A percentile compares a stretch with the other conserved stretches of the same genome.
Evolutionary conservation across 2,329 filamentous ascomycete species (phyloP).

Genomic region (Pseudopyrenochaeta lycopersici): DNA sequence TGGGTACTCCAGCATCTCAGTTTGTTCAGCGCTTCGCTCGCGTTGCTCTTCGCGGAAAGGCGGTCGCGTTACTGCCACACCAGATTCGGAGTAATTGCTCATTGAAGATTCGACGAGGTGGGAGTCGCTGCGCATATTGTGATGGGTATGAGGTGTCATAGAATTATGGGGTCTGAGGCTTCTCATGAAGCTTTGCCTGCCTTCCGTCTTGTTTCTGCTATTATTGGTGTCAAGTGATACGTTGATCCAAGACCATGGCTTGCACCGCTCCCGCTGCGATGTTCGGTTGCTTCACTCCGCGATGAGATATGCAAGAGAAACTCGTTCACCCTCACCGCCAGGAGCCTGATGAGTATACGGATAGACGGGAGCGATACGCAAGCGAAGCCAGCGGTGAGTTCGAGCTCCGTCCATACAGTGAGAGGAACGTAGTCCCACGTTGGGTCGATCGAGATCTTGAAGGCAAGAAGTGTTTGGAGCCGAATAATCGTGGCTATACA

Average conservation of each 20-base stretch:
- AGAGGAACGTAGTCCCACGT: slow-evolving; percentile 38
- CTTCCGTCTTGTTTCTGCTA: neutral
- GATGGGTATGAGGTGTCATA: no score
- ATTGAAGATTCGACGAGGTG: slow-evolving; percentile 11
- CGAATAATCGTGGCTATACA: slow-evolving; percentile 39
- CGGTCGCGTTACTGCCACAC: slow-evolving; percentile 11
- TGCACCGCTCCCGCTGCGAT: slow-evolving; percentile 12
- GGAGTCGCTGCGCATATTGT: slow-evolving; percentile 6
- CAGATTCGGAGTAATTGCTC: slow-evolving; percentile 18
- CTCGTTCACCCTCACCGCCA: slow-evolving; percentile 17
- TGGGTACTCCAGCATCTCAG: no score
- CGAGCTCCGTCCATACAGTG: slow-evolving; percentile 36
- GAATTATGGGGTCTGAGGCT: slow-evolving; percentile 13
- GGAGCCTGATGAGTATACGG: slow-evolving; percentile 22
- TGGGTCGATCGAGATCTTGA: slow-evolving; percentile 36
- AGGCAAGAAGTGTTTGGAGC: slow-evolving; percentile 26
- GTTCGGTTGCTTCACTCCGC: slow-evolving; percentile 3
- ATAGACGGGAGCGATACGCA: slow-evolving; percentile 36
- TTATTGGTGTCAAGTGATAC: slow-evolving; percentile 7
- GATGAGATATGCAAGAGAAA: slow-evolving; percentile 15
- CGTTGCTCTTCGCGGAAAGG: neutral
- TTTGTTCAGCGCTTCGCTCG: no score
- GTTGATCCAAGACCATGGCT: slow-evolving; percentile 15
- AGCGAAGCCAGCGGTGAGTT: slow-evolving; percentile 30
- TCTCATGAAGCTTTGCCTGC: slow-evolving; percentile 12